Base-by-base conservation (phyloP, 305 asterid species). In the Fraxinus angustifolia region DNA sequence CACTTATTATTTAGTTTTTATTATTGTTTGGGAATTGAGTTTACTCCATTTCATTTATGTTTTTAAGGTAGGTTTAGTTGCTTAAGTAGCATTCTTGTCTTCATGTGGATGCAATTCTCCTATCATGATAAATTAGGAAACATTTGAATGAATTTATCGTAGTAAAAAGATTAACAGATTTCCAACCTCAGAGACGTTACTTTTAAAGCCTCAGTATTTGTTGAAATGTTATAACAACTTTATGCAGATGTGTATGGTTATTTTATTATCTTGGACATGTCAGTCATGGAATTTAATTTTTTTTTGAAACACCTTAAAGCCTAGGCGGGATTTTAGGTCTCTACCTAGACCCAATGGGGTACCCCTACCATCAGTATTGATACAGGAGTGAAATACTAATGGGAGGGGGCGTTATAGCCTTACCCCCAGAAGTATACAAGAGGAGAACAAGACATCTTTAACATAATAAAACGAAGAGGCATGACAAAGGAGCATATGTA, bases 11-110 rank as follows among this genome's bases (percentile, higher is more conserved):
- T 50, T 68, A 50, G n/a, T 82, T 74, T 73, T 23, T 4, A 60
- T 78, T 83, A 35, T 48, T 19, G 40, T 58, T 33, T 73, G 73
- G 14, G 77, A 50, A 56, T 79, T 67, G 73, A 67, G 45, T 76
- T 31, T 80, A 42, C 65, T 58, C 65, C 35, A 8, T 33, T 23
- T 83, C 36, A 67, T 67, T 67, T 8, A 67, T 28, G 38, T 30
- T 26, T 67, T 28, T 28, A 30, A 26, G 73, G 73, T 67, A 65
- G 34, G 76, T 73, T 78, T 75, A 17, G 34, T 45, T 42, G 36
- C 68, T 34, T 73, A 65, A 62, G 19, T 38, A 42, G 65, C 36
- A 28, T 78, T 77, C 35, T 36, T 83, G 42, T 67, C 68, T 77
- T 42, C 72, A 8, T 35, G 65, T 68, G 70, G 76, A 31, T 77